Evolutionary conservation across 306 rosid genomes (phyloP), one percentile per base, ranked within the genome.

Genomic region (Castanea mollissima): DNA sequence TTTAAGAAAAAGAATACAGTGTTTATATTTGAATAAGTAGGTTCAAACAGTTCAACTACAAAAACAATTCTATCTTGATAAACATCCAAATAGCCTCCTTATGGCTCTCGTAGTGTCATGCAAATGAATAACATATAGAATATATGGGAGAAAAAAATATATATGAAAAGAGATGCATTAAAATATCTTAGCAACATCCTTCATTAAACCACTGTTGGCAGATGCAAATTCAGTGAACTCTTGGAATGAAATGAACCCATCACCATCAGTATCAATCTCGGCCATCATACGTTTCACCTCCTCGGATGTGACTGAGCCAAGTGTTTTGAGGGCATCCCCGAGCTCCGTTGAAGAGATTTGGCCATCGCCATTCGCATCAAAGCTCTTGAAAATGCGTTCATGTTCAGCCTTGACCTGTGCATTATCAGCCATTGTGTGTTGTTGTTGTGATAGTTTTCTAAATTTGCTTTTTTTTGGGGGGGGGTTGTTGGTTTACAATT

Each of bases 201-300:
- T 91, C 10, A 93, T 71, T 69, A 91, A 79, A 49, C 92, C 95
- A 55, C 85, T 85, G 79, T 93, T 93, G 32, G 91, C 91, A 4
- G 20, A 23, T 1, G 97, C 95, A 11, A 93, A 93, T 3, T 65
- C 79, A 0, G 86, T 55, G 79, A 87, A 93, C 67, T 93, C 98
- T 12, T 91, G 75, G 0, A 73, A 75, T 0, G 98, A 91, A 83
- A 93, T 93, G 86, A 70, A 87, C 3, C 95, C 98, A 4, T 93
- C 95, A 0, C 88, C 84, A n/a, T 93, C 91, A 0, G 86, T 88
- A 52, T 93, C 98, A 54, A 92, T 86, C 85, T 93, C 93, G 0
- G 80, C 80, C 98, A 93, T 93, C 98, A 93, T 93, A 49, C 79
- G 74, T 14, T 80, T 62, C 59, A 93, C 90, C 70, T 91, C 97